phyloP scores from a whole-genome alignment of 1,139 yeast genomes.

The Kurtzmaniella quercitrusa region DNA sequence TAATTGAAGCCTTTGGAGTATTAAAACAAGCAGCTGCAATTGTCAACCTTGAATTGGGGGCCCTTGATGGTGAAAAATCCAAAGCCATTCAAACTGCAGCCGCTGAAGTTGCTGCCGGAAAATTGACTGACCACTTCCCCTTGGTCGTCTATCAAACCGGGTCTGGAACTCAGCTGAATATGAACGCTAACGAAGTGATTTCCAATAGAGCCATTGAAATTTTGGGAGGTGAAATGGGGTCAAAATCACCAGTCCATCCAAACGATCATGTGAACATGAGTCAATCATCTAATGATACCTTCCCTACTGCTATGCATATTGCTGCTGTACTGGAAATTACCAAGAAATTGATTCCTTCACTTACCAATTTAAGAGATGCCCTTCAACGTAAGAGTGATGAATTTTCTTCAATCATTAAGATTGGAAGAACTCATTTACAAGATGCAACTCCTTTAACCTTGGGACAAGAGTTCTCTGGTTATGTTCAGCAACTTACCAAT shows the following conservation, averaged over 20 bases:
- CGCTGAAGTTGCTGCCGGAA: slow-evolving; percentile 82
- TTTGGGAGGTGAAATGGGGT: slow-evolving; percentile 79
- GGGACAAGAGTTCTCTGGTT: slow-evolving; percentile 93
- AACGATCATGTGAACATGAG: slow-evolving; percentile 95
- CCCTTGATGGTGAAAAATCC: slow-evolving; percentile 69
- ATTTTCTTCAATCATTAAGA: slow-evolving; percentile 78
- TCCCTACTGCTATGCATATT: slow-evolving; percentile 97
- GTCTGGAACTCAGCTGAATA: slow-evolving; percentile 92
- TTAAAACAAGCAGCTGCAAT: slow-evolving; percentile 87
- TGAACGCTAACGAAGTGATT: slow-evolving; percentile 95
- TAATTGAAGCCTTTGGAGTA: slow-evolving; percentile 80
- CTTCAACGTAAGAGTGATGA: slow-evolving; percentile 68
- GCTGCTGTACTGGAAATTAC: slow-evolving; percentile 88
- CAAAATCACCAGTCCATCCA: slow-evolving; percentile 88
- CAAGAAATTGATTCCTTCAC: slow-evolving; percentile 64
- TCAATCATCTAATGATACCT: slow-evolving; percentile 90
- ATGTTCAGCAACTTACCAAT: slow-evolving; percentile 79
- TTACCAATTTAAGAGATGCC: slow-evolving; percentile 65
- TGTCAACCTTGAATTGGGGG: slow-evolving; percentile 73
- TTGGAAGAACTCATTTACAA: slow-evolving; percentile 94
- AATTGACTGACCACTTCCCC: slow-evolving; percentile 85
- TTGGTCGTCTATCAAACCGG: slow-evolving; percentile 95
- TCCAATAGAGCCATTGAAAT: slow-evolving; percentile 92
- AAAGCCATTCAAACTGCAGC: slow-evolving; percentile 83
- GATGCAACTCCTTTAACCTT: slow-evolving; percentile 93